A percentile compares a stretch with the other conserved stretches of the same genome.
Conservation (phyloP, 345 rosid species). For the Moricandia arvensis region DNA sequence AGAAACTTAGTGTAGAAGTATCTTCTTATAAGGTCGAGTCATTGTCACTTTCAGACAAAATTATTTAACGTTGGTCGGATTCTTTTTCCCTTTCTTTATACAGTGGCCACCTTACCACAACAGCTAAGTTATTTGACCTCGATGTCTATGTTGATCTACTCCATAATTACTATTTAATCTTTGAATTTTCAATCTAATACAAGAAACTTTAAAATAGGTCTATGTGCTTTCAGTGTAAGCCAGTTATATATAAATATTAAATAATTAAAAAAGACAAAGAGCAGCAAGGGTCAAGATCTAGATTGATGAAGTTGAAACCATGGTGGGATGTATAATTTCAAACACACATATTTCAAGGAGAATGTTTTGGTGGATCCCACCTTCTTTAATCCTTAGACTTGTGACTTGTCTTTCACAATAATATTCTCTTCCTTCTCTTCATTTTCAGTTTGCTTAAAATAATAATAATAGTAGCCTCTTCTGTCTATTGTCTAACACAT, state of each 20-base stretch:
- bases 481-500: not conserved
- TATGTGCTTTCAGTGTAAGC: not conserved
- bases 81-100: slow-evolving; percentile 17
- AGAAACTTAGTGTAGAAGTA: slow-evolving; percentile 38
- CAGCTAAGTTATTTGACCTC: slow-evolving; percentile 5
- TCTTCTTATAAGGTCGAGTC: slow-evolving; percentile 25
- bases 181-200: not conserved
- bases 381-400: slow-evolving; percentile 2
- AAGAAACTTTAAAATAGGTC: not conserved
- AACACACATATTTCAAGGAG: slow-evolving; percentile 40
- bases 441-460: not conserved
- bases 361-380: slow-evolving; percentile 30
- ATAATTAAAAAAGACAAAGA: not conserved
- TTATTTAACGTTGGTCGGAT: slow-evolving; percentile 29
- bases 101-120: slow-evolving; percentile 27
- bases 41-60: slow-evolving; percentile 34
- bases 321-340: slow-evolving; percentile 38
- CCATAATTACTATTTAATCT: not conserved
- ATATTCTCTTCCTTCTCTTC: slow-evolving; percentile 13
- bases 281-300: slow-evolving; percentile 29
- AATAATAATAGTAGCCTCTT: not conserved
- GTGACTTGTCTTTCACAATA: slow-evolving; percentile 17
- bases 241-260: not conserved
- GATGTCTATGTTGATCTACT: slow-evolving; percentile 12
- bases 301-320: slow-evolving; percentile 35